Percentiles rank a stretch among this genome's conserved stretches.
These are phyloP conservation scores for Crucihimalaya himalaica DNA, from an alignment of 345 rosid genomes.

Conservation along the genomic window DNA sequence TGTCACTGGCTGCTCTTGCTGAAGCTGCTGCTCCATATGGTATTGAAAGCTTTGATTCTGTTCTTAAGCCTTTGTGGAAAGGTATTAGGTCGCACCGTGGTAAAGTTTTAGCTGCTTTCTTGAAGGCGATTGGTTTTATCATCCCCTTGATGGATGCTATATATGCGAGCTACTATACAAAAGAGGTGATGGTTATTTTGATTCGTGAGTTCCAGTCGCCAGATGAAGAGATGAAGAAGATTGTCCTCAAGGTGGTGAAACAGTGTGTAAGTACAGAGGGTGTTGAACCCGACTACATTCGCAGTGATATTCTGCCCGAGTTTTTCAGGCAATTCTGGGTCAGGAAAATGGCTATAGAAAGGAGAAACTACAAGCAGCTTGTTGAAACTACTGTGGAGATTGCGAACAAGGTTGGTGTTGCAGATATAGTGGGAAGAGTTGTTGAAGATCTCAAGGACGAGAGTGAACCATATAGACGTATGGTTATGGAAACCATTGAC, in stretches of 20 bases:
- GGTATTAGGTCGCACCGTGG: constrained; percentile 98
- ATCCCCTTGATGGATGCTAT: constrained; percentile 97
- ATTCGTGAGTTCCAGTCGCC: constrained; percentile 99
- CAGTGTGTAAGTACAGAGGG: constrained; percentile 99
- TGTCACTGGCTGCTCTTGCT: constrained; percentile 98
- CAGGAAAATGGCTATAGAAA: constrained; percentile 95
- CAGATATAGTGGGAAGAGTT: constrained; percentile 86
- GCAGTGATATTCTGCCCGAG: constrained; percentile 86
- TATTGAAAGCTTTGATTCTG: constrained; percentile 96
- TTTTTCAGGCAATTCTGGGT: constrained; percentile 95
- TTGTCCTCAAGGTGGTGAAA: constrained; percentile 95
- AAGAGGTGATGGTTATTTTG: constrained; percentile 91
- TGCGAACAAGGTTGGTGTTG: constrained; percentile 95
- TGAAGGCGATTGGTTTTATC: constrained; percentile 98
- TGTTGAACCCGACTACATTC: constrained; percentile 89
- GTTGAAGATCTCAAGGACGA: constrained; percentile 97
- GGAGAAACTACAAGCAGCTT: constrained; percentile 91
- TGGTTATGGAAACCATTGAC: constrained; percentile 99
- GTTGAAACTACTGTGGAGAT: constrained; percentile 98
- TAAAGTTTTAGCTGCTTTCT: constrained; percentile 97
- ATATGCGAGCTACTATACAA: constrained; percentile 93
- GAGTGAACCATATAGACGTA: constrained; percentile 88
- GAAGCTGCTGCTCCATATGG: constrained; percentile 99
- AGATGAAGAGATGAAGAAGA: constrained; percentile 98
- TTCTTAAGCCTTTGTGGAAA: constrained; percentile 98